Conservation (phyloP, 345 rosid species). For the Hypericum perforatum region DNA sequence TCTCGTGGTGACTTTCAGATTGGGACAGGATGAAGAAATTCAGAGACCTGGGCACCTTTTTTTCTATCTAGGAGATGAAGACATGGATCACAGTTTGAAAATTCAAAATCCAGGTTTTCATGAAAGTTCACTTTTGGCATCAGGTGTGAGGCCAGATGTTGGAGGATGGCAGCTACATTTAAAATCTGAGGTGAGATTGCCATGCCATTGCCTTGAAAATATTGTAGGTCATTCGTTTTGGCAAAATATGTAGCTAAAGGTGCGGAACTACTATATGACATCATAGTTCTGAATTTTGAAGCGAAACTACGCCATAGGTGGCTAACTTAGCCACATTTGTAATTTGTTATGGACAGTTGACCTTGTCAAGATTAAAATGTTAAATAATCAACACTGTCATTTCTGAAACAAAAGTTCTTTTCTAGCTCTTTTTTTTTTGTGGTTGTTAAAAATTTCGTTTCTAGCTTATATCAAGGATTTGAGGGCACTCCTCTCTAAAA, state of each 20-base stretch:
- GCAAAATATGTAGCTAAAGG: background rate
- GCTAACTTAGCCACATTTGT: too few species aligned
- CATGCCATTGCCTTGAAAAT: background rate
- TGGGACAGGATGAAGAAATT: conserved; percentile 35
- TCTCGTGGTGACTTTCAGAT: conserved; percentile 15
- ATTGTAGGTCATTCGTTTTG: background rate
- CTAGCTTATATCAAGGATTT: too few species aligned
- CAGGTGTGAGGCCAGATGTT: conserved; percentile 53
- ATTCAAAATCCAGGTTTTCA: conserved; percentile 19
- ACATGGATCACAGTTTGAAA: conserved; percentile 41
- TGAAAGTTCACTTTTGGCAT: conserved; percentile 48
- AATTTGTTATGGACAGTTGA: too few species aligned
- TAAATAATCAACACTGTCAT: too few species aligned
- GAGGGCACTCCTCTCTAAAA: too few species aligned
- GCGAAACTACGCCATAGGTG: too few species aligned
- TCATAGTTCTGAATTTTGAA: too few species aligned
- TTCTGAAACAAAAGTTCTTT: too few species aligned
- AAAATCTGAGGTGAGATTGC: conserved; percentile 42
- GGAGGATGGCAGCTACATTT: conserved; percentile 88
- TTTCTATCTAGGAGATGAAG: conserved; percentile 87
- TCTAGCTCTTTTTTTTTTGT: too few species aligned
- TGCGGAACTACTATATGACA: too few species aligned
- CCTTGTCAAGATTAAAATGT: too few species aligned
- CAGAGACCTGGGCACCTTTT: conserved; percentile 50
- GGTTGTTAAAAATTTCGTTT: too few species aligned